Evolutionary conservation across 768 basidiomycete genomes (phyloP), one percentile per base, ranked within the genome.

Genomic region (Flagelloscypha sp.): DNA sequence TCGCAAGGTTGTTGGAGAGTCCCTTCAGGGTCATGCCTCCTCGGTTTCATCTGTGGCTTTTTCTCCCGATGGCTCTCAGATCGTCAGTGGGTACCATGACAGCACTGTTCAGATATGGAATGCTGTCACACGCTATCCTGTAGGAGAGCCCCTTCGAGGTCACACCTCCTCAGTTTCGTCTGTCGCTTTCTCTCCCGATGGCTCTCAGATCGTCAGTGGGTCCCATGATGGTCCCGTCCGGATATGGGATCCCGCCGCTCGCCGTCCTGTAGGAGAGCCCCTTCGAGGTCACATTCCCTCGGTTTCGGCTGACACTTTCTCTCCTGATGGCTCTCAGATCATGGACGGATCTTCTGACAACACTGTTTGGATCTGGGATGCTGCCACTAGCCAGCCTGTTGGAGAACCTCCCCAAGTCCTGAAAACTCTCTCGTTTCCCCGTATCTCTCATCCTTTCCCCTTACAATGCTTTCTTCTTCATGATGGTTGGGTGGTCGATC

Each of bases 331-430:
- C 1, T 35, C 24, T n/a, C 30, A 33, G 12, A 43, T 63, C 21
- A 48, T 44, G 12, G 53, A 57, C 4, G 55, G 50, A 7, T 55
- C 53, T 2, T 31, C 22, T 7, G 56, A 58, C 35, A 31, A 38
- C 20, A 55, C 46, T 5, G 36, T 62, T 6, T 19, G 45, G 10
- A 17, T 62, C 4, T 59, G 61, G 59, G 47, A 59, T 42, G 42
- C 42, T n/a, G n/a, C n/a, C n/a, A n/a, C n/a, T n/a, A n/a, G n/a
- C n/a, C n/a, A n/a, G n/a, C n/a, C n/a, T n/a, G n/a, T n/a, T n/a
- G n/a, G n/a, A n/a, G n/a, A n/a, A n/a, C n/a, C n/a, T n/a, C n/a
- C n/a, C n/a, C n/a, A n/a, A n/a, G n/a, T n/a, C n/a, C n/a, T n/a
- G n/a, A n/a, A n/a, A n/a, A n/a, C n/a, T n/a, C n/a, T n/a, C n/a